Conservation (phyloP, 2,329 filamentous ascomycete genomes). For the Fusarium sp. region DNA sequence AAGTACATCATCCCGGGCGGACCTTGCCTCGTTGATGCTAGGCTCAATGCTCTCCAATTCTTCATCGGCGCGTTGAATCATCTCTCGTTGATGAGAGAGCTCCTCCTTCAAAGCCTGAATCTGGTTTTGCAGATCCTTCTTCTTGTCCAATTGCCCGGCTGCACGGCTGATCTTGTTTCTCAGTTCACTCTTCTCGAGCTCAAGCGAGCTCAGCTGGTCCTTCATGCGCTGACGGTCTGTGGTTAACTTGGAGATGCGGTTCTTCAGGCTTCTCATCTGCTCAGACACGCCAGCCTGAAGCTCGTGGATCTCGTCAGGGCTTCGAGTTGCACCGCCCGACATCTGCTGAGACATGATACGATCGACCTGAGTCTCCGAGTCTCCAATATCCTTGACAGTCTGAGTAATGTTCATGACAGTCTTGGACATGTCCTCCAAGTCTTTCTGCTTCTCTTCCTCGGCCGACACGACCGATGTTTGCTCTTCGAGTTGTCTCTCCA, state of each 20-base stretch:
- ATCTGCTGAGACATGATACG: constrained; percentile 81
- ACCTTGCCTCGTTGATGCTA: constrained; percentile 78
- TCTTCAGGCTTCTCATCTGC: constrained; percentile 72
- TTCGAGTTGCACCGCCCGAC: constrained; percentile 71
- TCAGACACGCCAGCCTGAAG: constrained; percentile 75
- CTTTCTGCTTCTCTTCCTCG: constrained; percentile 72
- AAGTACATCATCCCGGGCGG: constrained; percentile 80
- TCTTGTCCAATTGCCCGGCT: constrained; percentile 83
- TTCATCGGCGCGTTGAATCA: constrained; percentile 75
- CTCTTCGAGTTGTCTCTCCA: constrained; percentile 72
- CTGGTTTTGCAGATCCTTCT: constrained; percentile 74
- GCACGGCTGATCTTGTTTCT: constrained; percentile 77
- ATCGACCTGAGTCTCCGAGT: constrained; percentile 78
- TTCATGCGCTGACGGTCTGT: constrained; percentile 78
- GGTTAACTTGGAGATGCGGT: constrained; percentile 71
- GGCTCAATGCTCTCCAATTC: constrained; percentile 81
- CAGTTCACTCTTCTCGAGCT: constrained; percentile 81
- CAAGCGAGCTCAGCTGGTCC: constrained; percentile 74
- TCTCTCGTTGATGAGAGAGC: constrained; percentile 74
- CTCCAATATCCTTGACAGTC: constrained; percentile 76
- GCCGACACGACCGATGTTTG: constrained; percentile 74
- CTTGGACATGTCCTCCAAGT: constrained; percentile 80
- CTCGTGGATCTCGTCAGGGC: constrained; percentile 85
- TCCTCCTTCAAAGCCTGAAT: constrained; percentile 79
- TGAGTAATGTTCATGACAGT: constrained; percentile 81